These are phyloP conservation scores for Mucor velutinosus DNA, from an alignment of 371 early-diverging fungal genomes.

Conservation along the genomic window DNA sequence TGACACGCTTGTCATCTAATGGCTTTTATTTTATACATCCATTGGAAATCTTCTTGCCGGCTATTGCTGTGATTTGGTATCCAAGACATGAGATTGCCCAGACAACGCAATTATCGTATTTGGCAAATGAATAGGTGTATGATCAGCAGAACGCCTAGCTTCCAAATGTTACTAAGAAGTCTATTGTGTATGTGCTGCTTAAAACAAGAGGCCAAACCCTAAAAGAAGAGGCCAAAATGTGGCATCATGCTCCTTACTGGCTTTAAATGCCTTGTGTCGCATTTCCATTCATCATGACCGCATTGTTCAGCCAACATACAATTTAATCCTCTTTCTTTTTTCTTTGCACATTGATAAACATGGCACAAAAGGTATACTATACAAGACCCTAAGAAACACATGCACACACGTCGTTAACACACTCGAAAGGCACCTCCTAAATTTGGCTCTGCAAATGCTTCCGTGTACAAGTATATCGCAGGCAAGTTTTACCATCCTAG, in stretches of 20 bases:
- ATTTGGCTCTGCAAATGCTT: constrained; percentile 35
- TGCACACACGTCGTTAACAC: background rate
- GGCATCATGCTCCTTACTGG: background rate
- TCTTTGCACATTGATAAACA: background rate
- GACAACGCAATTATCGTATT: too few species aligned
- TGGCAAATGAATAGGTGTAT: too few species aligned
- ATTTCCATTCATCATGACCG: background rate
- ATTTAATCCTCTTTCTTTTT: background rate
- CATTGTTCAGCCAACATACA: background rate
- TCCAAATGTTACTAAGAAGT: too few species aligned
- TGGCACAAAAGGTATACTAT: background rate
- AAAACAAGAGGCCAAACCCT: too few species aligned
- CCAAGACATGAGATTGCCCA: too few species aligned
- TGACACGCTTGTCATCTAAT: background rate
- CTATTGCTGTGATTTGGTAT: too few species aligned
- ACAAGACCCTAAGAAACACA: background rate
- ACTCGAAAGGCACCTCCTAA: constrained; percentile 10
- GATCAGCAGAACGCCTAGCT: too few species aligned
- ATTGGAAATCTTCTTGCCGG: too few species aligned
- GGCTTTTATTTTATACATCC: too few species aligned
- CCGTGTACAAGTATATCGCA: constrained; percentile 67
- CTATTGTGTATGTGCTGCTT: too few species aligned
- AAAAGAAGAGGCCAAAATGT: background rate
- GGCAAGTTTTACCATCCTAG: constrained; percentile 67
- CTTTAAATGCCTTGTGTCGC: background rate